phyloP scores from a whole-genome alignment of 2,329 filamentous ascomycete genomes.

The Colletotrichum paranaense region DNA sequence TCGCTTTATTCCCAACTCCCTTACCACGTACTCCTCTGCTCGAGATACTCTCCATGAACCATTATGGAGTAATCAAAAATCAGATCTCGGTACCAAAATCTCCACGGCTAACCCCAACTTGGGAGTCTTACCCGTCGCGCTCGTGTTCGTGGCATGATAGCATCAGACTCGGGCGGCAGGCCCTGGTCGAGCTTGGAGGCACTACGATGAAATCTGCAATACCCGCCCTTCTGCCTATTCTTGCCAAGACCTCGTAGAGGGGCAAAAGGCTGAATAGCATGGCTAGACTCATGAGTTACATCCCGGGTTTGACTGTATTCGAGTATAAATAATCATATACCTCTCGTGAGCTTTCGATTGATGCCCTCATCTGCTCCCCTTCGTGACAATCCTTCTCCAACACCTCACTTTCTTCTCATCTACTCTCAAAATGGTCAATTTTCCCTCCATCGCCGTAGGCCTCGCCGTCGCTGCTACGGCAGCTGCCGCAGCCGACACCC shows the following conservation, averaged over 20 bases:
- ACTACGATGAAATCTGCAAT: not conserved
- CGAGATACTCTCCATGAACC: too few species aligned
- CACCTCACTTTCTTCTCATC: not conserved
- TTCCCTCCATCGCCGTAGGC: not conserved
- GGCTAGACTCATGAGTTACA: not conserved
- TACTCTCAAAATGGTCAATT: not conserved
- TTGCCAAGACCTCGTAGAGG: not conserved
- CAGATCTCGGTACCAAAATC: not conserved
- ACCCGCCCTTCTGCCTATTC: not conserved
- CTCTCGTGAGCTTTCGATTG: not conserved
- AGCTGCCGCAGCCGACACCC: not conserved
- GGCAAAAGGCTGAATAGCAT: too few species aligned
- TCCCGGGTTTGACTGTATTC: not conserved
- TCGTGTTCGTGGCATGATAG: not conserved
- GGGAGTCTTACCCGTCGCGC: not conserved
- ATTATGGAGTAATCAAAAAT: too few species aligned
- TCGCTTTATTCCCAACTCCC: not conserved
- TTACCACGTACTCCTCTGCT: too few species aligned
- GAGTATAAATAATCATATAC: not conserved
- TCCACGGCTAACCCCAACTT: not conserved
- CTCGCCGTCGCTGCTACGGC: not conserved
- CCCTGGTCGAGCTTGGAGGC: not conserved
- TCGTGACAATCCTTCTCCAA: not conserved
- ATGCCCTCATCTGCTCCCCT: not conserved
- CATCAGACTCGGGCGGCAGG: not conserved